Base-by-base conservation (phyloP, 179 eudicot genomes). In the Spergularia azorica region DNA sequence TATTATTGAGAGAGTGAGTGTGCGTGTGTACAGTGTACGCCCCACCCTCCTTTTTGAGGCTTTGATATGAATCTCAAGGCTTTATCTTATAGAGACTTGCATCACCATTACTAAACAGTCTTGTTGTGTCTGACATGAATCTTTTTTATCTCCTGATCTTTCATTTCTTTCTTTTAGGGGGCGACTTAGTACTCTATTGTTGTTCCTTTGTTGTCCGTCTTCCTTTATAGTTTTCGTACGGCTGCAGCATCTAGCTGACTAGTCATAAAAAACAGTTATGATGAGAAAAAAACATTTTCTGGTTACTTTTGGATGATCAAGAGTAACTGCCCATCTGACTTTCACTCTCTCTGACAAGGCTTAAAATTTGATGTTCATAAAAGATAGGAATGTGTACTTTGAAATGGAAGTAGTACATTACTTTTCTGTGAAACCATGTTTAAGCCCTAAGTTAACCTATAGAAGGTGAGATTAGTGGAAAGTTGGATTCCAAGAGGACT, bases 31-130 rank as follows among this genome's bases (percentile, higher is more conserved):
- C 9, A 2, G 36, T 63, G 70, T 67, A 54, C n/a, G 21, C 32
- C 14, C 18, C 46, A 15, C 64, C 5, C 21, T 11, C 16, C 50
- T 77, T 17, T 54, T 21, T 9, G 20, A 52, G 70, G 36, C 54
- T 14, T 62, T 15, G 20, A 46, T n/a, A 7, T 48, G 50, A 76
- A 76, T 63, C 52, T 70, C 17, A 61, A 15, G 54, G 79, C 59
- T 75, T 71, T 63, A 39, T 72, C 12, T 21, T 63, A 17, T 36
- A 6, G 56, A n/a, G 55, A 55, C 48, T 15, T 65, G 46, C 18
- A 16, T 61, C 48, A 6, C 48, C 48, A 43, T 43, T 43, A 43
- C 8, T 43, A 43, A 43, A 6, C 5, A 6, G 5, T 43, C 8
- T 43, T 43, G 48, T 43, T 43, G 48, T 43, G 48, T 43, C 48